Conservation (phyloP, 1,284 basidiomycete genomes). For the Peniophora sp. region DNA sequence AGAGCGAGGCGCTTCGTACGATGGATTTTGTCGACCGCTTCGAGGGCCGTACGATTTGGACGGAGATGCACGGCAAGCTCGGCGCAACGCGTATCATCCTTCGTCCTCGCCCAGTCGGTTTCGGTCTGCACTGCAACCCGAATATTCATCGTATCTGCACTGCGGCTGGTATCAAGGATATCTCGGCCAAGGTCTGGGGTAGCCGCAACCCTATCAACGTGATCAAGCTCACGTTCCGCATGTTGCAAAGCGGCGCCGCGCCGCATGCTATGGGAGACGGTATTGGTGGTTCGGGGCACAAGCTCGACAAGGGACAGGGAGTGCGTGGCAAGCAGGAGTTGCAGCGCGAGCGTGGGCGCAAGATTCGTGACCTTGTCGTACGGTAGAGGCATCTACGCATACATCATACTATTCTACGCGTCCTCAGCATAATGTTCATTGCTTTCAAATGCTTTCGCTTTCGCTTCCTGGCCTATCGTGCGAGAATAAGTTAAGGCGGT, state of each 20-base stretch:
- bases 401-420: conserved; percentile 1
- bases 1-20: conserved; percentile 70
- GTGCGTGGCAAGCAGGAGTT: conserved; percentile 56
- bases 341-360: conserved; percentile 68
- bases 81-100: conserved; percentile 81
- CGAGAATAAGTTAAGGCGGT: no score
- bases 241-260: conserved; percentile 66
- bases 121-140: conserved; percentile 88
- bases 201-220: conserved; percentile 75
- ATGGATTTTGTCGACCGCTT: conserved; percentile 90
- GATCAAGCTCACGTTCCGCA: conserved; percentile 50
- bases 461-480: no score
- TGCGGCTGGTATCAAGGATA: conserved; percentile 91
- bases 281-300: conserved; percentile 60
- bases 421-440: no score
- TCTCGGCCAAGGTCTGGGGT: conserved; percentile 91
- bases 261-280: conserved; percentile 75
- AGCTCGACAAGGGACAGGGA: conserved; percentile 61
- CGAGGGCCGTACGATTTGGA: conserved; percentile 88
- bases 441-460: no score
- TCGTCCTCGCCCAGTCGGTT: conserved; percentile 87
- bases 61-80: conserved; percentile 78
- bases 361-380: conserved; percentile 51
- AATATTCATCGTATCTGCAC: conserved; percentile 84
- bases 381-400: conserved; percentile 20